These are phyloP conservation scores for Lepidium sativum DNA, from an alignment of 345 rosid genomes.

Conservation along the genomic window DNA sequence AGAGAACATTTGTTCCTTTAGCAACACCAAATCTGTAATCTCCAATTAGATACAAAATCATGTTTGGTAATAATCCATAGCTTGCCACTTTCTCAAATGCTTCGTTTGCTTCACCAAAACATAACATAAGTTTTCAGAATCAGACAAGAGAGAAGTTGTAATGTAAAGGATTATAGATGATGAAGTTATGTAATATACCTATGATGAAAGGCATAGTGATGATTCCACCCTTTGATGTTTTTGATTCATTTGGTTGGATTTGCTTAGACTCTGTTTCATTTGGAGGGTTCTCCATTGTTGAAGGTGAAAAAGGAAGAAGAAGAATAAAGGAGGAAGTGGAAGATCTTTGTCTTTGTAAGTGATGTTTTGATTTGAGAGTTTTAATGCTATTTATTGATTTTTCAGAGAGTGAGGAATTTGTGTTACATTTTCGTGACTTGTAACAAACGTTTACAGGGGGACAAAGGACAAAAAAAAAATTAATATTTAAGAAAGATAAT, in stretches of 20 bases:
- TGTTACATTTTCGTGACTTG: slow-evolving; percentile 1
- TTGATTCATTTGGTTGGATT: slow-evolving; percentile 19
- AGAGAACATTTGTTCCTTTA: slow-evolving; percentile 49
- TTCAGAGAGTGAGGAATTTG: slow-evolving; percentile 4
- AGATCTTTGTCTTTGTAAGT: slow-evolving; percentile 25
- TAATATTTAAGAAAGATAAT: background rate
- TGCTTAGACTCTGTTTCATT: slow-evolving; percentile 20
- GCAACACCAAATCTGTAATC: slow-evolving; percentile 50
- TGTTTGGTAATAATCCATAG: slow-evolving; percentile 61
- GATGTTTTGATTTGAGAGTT: slow-evolving; percentile 12
- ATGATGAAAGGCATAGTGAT: slow-evolving; percentile 72
- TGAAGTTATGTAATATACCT: slow-evolving; percentile 40
- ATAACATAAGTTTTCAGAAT: background rate
- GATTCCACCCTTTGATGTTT: slow-evolving; percentile 49
- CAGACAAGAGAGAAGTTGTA: background rate
- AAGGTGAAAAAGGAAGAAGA: slow-evolving; percentile 13
- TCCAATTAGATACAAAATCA: slow-evolving; percentile 52
- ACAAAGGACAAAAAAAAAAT: background rate
- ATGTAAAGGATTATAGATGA: no score
- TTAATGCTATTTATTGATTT: background rate
- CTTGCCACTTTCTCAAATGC: slow-evolving; percentile 78
- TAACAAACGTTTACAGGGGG: background rate
- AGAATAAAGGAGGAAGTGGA: background rate
- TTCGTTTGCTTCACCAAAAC: slow-evolving; percentile 48
- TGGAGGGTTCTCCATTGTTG: slow-evolving; percentile 34